A percentile compares a stretch with the other conserved stretches of the same genome.
phyloP scores from a whole-genome alignment of 108 stramenopile species.

The Bacterosira constricta region DNA sequence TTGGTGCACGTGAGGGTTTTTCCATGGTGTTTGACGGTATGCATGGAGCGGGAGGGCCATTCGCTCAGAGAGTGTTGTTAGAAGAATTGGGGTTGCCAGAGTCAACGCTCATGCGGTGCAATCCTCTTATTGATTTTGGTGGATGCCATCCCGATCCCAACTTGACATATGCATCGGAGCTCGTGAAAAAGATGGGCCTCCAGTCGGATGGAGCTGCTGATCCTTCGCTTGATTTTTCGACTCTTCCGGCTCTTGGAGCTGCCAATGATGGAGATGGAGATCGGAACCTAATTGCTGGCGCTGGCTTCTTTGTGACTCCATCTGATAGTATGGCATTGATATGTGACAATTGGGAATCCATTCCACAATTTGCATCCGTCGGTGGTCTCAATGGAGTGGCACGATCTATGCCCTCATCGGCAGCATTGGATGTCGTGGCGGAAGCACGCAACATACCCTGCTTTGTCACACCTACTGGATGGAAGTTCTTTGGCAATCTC shows the following conservation, averaged over 20 bases:
- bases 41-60: conserved; percentile 98
- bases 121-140: conserved; percentile 95
- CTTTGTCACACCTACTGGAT: conserved; percentile 99
- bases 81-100: conserved; percentile 92
- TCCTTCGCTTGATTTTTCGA: conserved; percentile 29
- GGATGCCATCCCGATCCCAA: conserved; percentile 99
- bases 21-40: conserved; percentile 96
- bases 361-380: conserved; percentile 90
- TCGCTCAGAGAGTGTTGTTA: conserved; percentile 89
- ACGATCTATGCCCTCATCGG: conserved; percentile 97
- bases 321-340: conserved; percentile 97
- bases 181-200: conserved; percentile 93
- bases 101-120: conserved; percentile 83
- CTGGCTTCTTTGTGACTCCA: conserved; percentile 98
- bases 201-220: conserved; percentile 80
- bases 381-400: conserved; percentile 96
- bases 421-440: conserved; percentile 97
- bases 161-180: conserved; percentile 94
- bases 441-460: conserved; percentile 77
- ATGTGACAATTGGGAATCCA: conserved; percentile 94
- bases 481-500: conserved; percentile 99
- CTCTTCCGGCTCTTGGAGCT: conserved; percentile 89
- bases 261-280: conserved; percentile 99
- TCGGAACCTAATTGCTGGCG: conserved; percentile 97
- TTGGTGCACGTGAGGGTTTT: conserved; percentile 82